Base-by-base conservation (phyloP, 257 asterid species). In the Linaria vulgaris region DNA sequence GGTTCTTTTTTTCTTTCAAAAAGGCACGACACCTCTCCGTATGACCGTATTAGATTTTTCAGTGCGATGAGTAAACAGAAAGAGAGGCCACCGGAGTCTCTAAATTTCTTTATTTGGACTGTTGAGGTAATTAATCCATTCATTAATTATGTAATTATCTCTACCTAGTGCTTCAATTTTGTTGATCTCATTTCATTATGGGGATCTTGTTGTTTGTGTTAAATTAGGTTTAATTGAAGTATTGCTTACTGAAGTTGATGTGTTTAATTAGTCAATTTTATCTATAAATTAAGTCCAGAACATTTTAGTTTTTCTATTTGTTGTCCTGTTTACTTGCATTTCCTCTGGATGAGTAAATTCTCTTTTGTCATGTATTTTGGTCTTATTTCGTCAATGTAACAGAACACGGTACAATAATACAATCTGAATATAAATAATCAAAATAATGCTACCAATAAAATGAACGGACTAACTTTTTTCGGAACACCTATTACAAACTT, bases 61-160 rank as follows among this genome's bases (percentile, higher is more conserved):
- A 44, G 76, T 66, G 75, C 46, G 68, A 88, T 88, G 96, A 88
- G 79, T 80, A 86, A 77, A 75, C 72, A 71, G 38, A 85, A 72
- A 72, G 87, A 78, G 66, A 79, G 72, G 82, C 85, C 92, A 22
- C 95, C 96, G 19, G 96, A 88, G 84, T 92, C 96, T 20, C 88
- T 88, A 71, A 92, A 88, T 86, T 88, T 88, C 83, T 88, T 88
- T 60, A 86, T 88, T 61, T 88, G 96, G 96, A 88, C 96, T 61
- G 90, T 86, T 76, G 95, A 86, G 95, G 96, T 88, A 80, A 37
- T 54, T 67, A 27, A 22, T 23, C 59, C 50, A 17, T 13, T 50
- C 19, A 0, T 14, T 50, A 16, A 57, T 27, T 56, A 16, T 1
- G 43, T 44, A 13, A 50, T 37, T 61, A 43, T 67, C 12, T 52